A percentile compares a stretch with the other conserved stretches of the same genome.
These are phyloP conservation scores for Pisolithus tinctorius DNA, from an alignment of 768 basidiomycete species.

Conservation along the genomic window DNA sequence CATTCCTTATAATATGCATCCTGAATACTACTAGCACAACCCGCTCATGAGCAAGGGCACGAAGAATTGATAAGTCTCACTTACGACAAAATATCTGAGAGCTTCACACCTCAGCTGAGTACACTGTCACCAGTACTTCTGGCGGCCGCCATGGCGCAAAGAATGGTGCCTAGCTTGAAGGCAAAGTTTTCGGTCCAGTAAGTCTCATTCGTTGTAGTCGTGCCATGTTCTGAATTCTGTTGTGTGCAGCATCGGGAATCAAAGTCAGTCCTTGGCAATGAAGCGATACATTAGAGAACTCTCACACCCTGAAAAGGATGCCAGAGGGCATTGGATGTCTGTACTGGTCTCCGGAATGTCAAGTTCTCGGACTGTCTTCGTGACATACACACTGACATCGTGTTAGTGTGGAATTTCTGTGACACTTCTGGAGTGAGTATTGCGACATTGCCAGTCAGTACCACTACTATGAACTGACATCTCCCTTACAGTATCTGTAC, in stretches of 20 bases:
- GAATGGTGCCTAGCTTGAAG: not conserved
- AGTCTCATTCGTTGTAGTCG: not conserved
- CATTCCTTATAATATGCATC: not conserved
- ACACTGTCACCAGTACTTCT: not conserved
- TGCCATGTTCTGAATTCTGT: not conserved
- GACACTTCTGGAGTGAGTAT: constrained; percentile 1
- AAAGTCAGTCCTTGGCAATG: not conserved
- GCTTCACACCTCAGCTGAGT: not conserved
- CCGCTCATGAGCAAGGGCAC: not conserved
- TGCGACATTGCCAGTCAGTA: not conserved
- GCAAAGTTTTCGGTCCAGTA: not conserved
- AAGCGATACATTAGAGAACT: not conserved
- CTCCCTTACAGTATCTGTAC: not conserved
- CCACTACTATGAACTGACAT: not conserved
- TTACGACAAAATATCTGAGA: not conserved
- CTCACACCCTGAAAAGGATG: constrained; percentile 5
- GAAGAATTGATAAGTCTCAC: not conserved
- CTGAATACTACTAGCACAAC: not conserved
- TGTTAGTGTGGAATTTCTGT: constrained; percentile 15
- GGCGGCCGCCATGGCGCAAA: constrained; percentile 1
- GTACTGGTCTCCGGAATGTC: constrained; percentile 3
- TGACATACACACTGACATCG: constrained; percentile 14
- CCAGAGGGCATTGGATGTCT: constrained; percentile 10
- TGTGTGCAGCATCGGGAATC: not conserved
- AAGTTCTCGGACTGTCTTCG: constrained; percentile 6